These are phyloP conservation scores for Arctostaphylos glauca DNA, from an alignment of 148 eudicot genomes.

Conservation along the genomic window DNA sequence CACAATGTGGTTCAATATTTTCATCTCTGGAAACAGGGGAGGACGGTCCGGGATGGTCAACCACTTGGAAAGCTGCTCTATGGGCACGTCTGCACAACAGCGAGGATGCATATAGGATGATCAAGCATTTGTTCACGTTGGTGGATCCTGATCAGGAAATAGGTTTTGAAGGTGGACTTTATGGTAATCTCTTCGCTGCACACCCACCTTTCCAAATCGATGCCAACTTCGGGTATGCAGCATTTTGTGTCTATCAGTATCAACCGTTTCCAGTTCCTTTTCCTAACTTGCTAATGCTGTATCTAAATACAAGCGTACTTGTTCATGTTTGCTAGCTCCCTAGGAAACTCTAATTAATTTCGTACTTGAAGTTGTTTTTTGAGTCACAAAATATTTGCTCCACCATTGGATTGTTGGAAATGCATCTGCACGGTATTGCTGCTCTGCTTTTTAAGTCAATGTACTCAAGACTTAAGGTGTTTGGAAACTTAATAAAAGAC, in stretches of 20 bases:
- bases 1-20: not conserved
- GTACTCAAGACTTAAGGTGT: no score
- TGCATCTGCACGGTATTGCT: not conserved
- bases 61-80: constrained; percentile 78
- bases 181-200: constrained; percentile 78
- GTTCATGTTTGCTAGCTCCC: not conserved
- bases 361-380: not conserved
- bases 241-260: not conserved
- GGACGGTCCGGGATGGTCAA: constrained; percentile 97
- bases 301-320: not conserved
- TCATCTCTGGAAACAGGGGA: constrained; percentile 40
- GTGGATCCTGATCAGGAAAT: constrained; percentile 67
- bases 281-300: not conserved
- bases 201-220: constrained; percentile 98
- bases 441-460: no score
- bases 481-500: no score
- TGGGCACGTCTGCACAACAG: constrained; percentile 77
- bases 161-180: constrained; percentile 74
- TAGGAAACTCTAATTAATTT: not conserved
- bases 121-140: constrained; percentile 71
- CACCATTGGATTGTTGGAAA: not conserved
- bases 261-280: not conserved
- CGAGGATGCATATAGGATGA: constrained; percentile 73
- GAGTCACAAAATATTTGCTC: not conserved
- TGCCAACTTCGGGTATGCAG: constrained; percentile 78